phyloP scores from a whole-genome alignment of 176 grass and related monocot genomes.

The Secale cereale region DNA sequence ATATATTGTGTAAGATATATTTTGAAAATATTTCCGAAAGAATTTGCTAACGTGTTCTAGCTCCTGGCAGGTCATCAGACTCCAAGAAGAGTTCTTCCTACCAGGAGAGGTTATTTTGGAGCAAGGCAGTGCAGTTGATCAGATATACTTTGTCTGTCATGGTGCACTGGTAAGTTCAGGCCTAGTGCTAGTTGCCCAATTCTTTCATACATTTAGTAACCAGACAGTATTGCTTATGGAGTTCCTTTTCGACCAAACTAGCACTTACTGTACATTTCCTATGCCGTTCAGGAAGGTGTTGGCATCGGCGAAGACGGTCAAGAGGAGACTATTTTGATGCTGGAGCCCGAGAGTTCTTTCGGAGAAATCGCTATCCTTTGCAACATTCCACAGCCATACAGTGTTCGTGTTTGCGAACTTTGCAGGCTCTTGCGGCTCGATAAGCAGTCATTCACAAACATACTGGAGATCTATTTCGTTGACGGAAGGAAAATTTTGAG shows the following conservation, averaged over 20 bases:
- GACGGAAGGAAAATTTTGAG: slow-evolving; percentile 76
- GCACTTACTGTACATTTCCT: background rate
- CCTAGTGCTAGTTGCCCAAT: background rate
- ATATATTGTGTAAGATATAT: background rate
- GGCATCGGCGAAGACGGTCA: slow-evolving; percentile 73
- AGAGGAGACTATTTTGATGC: slow-evolving; percentile 60
- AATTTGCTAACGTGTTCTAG: slow-evolving; percentile 10
- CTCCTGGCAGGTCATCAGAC: slow-evolving; percentile 60
- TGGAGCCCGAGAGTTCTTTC: slow-evolving; percentile 62
- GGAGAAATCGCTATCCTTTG: slow-evolving; percentile 89
- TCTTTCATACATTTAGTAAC: background rate
- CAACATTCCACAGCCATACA: slow-evolving; percentile 90
- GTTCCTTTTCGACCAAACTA: background rate
- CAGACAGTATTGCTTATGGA: background rate
- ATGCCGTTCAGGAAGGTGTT: slow-evolving; percentile 56
- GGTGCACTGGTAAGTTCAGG: slow-evolving; percentile 61
- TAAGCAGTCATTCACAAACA: slow-evolving; percentile 85
- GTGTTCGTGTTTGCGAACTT: slow-evolving; percentile 74
- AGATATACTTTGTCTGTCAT: slow-evolving; percentile 92
- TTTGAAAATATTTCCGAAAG: background rate
- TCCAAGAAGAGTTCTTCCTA: slow-evolving; percentile 95
- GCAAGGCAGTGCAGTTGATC: slow-evolving; percentile 85
- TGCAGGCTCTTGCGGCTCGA: slow-evolving; percentile 75
- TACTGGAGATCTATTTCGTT: slow-evolving; percentile 89
- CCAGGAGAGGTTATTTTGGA: slow-evolving; percentile 94